A percentile compares a stretch with the other conserved stretches of the same genome.
Evolutionary conservation across 257 asterid genomes (phyloP).

Genomic region (Cynanchum wilfordii): DNA sequence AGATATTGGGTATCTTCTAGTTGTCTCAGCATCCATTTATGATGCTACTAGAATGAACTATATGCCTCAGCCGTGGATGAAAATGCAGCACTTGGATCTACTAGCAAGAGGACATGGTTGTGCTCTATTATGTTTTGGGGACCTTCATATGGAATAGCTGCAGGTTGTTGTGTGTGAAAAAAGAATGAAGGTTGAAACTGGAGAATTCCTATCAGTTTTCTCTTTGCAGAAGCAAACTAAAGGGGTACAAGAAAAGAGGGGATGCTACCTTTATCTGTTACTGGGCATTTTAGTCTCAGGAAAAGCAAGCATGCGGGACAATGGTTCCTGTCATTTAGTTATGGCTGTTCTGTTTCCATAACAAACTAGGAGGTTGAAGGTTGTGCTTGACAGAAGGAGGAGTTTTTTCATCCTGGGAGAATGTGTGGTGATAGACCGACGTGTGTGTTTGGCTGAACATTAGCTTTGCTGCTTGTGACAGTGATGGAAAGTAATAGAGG

Average conservation of each 20-base stretch:
- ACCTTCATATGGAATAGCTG: neutral
- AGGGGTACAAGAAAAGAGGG: neutral
- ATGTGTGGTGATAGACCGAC: neutral
- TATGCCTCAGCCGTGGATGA: neutral
- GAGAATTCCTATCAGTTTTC: neutral
- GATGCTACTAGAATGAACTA: neutral
- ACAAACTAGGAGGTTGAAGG: neutral
- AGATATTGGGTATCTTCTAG: neutral
- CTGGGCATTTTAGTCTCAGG: neutral
- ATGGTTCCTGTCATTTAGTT: neutral
- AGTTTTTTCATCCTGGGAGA: neutral
- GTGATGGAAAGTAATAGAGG: neutral
- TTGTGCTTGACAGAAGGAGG: neutral
- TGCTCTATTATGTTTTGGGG: neutral
- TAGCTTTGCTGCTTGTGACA: neutral
- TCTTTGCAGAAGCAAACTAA: conserved; percentile 3
- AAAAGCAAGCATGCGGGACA: neutral
- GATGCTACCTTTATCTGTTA: neutral
- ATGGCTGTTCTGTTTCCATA: neutral
- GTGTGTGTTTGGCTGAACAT: too few relatives aligned
- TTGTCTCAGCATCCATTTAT: conserved; percentile 3
- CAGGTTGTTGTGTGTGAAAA: neutral
- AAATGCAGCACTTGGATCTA: neutral
- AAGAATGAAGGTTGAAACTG: neutral
- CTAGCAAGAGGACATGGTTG: neutral